phyloP scores from a whole-genome alignment of 768 basidiomycete genomes.

The Boletus subparvulus region DNA sequence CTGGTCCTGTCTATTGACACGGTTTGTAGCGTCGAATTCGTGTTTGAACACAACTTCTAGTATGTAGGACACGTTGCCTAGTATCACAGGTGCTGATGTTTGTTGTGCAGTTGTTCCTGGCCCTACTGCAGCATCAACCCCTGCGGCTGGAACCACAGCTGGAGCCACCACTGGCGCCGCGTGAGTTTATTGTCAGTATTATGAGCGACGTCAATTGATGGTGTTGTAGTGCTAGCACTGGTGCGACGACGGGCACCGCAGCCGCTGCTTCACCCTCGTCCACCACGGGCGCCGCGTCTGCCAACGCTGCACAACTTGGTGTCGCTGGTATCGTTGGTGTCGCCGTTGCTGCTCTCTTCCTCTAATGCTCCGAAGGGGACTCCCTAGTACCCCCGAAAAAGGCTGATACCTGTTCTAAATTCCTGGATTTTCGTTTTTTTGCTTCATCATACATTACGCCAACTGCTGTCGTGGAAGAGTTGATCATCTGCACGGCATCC shows the following conservation, averaged over 20 bases:
- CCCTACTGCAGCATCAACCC: conserved; percentile 15
- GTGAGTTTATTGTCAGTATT: conserved; percentile 17
- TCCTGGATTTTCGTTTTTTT: conserved; percentile 8
- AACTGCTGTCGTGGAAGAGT: conserved; percentile 3
- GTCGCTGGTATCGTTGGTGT: conserved; percentile 39
- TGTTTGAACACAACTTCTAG: conserved; percentile 35
- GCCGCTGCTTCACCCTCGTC: conserved; percentile 23
- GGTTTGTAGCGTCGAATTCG: conserved; percentile 29
- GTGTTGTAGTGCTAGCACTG: not conserved
- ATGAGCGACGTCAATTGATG: conserved; percentile 12
- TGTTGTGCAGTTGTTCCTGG: conserved; percentile 22
- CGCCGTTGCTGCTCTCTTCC: conserved; percentile 39
- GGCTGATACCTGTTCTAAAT: conserved; percentile 19
- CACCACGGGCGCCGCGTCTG: conserved; percentile 38
- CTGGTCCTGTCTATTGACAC: conserved; percentile 7
- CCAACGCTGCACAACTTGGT: conserved; percentile 44
- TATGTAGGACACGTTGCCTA: conserved; percentile 19
- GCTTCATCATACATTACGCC: conserved; percentile 20
- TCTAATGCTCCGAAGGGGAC: conserved; percentile 23
- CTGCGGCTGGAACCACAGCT: not conserved
- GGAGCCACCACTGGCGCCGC: not conserved
- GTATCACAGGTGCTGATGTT: conserved; percentile 13
- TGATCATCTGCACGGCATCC: conserved; percentile 1
- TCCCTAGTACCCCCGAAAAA: not conserved
- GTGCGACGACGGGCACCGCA: not conserved